Evolutionary conservation across 2,329 filamentous ascomycete species (phyloP).

Genomic region (Paraphoma chrysanthemicola): DNA sequence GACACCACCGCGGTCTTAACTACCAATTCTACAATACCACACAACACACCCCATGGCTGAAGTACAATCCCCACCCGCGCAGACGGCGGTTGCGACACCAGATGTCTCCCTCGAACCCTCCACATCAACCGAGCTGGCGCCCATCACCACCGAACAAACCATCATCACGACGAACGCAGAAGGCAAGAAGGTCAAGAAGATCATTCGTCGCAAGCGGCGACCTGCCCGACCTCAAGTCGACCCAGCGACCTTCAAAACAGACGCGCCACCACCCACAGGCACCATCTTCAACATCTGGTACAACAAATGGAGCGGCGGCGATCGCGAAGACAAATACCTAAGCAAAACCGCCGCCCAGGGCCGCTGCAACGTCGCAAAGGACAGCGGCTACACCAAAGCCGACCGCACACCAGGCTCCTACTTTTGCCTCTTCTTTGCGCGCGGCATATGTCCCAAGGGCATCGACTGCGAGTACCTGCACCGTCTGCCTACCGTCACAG

Average conservation of each 20-base stretch:
- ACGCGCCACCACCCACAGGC: conserved; percentile 89
- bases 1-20: conserved; percentile 3
- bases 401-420: conserved; percentile 68
- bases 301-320: conserved; percentile 97
- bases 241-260: conserved; percentile 78
- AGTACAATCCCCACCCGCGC: conserved; percentile 34
- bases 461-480: conserved; percentile 95
- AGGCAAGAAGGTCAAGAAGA: conserved; percentile 81
- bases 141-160: conserved; percentile 34
- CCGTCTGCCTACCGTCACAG: conserved; percentile 82
- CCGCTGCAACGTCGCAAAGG: conserved; percentile 84
- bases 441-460: conserved; percentile 83
- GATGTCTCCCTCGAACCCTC: conserved; percentile 24
- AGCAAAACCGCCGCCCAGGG: conserved; percentile 82
- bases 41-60: conserved; percentile 35
- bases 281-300: conserved; percentile 99
- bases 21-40: not conserved
- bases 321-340: conserved; percentile 89
- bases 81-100: conserved; percentile 19
- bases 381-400: conserved; percentile 59
- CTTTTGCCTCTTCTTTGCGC: conserved; percentile 91
- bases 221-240: conserved; percentile 93
- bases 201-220: conserved; percentile 87
- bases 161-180: conserved; percentile 49
- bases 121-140: conserved; percentile 30